Evolutionary conservation across 805 yeast species (phyloP).

Genomic region (Kazachstania viticola): DNA sequence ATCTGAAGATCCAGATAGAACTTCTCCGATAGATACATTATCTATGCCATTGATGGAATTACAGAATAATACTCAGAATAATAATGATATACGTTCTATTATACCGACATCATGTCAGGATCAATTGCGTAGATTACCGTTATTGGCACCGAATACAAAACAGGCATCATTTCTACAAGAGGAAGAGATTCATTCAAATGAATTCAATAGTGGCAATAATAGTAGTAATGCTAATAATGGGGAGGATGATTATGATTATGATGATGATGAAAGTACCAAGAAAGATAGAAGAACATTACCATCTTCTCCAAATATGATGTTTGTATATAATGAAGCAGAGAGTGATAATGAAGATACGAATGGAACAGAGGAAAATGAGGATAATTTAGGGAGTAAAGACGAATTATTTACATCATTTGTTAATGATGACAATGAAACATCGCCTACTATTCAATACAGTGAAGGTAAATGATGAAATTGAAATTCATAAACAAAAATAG

Average conservation of each 20-base stretch:
- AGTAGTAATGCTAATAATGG: background rate
- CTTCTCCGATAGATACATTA: slow-evolving; percentile 24
- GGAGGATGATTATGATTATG: background rate
- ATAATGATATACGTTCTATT: slow-evolving; percentile 4
- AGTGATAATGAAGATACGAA: too few species aligned
- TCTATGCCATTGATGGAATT: slow-evolving; percentile 27
- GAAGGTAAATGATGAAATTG: slow-evolving; percentile 5
- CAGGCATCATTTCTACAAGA: slow-evolving; percentile 3
- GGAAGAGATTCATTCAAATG: background rate
- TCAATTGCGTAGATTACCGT: slow-evolving; percentile 21
- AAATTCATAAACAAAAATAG: too few species aligned
- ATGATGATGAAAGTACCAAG: slow-evolving; percentile 14
- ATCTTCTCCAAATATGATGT: slow-evolving; percentile 25
- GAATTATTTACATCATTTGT: slow-evolving; percentile 18
- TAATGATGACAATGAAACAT: slow-evolving; percentile 12
- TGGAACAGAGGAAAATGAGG: slow-evolving; percentile 5
- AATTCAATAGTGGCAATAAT: background rate
- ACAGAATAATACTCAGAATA: slow-evolving; percentile 2
- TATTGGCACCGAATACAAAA: slow-evolving; percentile 5
- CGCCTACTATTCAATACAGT: slow-evolving; percentile 18
- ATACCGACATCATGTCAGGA: slow-evolving; percentile 25
- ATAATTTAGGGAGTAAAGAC: slow-evolving; percentile 10
- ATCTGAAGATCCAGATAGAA: slow-evolving; percentile 21
- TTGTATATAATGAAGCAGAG: slow-evolving; percentile 16
- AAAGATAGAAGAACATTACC: slow-evolving; percentile 22